Conservation (phyloP, 257 asterid genomes). For the Salvia splendens region DNA sequence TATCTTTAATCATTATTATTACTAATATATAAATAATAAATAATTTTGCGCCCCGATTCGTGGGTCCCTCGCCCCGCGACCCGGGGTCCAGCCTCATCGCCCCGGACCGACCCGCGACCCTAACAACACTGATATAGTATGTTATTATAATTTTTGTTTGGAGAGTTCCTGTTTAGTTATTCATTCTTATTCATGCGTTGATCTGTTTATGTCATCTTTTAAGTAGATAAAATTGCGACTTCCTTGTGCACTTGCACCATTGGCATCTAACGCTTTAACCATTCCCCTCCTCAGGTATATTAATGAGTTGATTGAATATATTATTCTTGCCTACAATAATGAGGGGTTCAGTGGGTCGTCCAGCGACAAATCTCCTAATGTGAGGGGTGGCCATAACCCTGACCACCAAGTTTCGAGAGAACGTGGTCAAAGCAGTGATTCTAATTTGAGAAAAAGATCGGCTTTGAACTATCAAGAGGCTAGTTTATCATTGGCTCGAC, state of each 20-base stretch:
- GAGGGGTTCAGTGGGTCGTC: slow-evolving; percentile 50
- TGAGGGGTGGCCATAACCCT: slow-evolving; percentile 39
- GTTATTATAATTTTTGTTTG: not conserved
- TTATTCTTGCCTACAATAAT: slow-evolving; percentile 63
- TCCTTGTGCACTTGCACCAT: slow-evolving; percentile 23
- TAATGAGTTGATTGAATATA: slow-evolving; percentile 84
- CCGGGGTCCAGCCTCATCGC: too few relatives aligned
- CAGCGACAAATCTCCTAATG: slow-evolving; percentile 46
- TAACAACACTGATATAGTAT: too few relatives aligned
- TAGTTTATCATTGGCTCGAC: slow-evolving; percentile 39
- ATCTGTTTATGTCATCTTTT: slow-evolving; percentile 7
- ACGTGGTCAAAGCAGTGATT: slow-evolving; percentile 48
- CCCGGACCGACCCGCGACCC: too few relatives aligned
- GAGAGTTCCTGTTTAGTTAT: slow-evolving; percentile 6
- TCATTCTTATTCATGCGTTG: slow-evolving; percentile 5
- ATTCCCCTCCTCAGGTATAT: slow-evolving; percentile 58
- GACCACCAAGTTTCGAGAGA: slow-evolving; percentile 41
- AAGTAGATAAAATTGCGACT: not conserved
- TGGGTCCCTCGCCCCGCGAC: too few relatives aligned
- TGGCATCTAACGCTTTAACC: slow-evolving; percentile 22
- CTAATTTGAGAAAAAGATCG: slow-evolving; percentile 38
- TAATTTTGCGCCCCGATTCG: too few relatives aligned
- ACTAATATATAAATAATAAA: too few relatives aligned
- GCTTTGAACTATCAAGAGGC: slow-evolving; percentile 46
- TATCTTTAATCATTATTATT: too few relatives aligned